Evolutionary conservation across 371 early-diverging fungal genomes (phyloP).

Genomic region (Lichtheimia ramosa): DNA sequence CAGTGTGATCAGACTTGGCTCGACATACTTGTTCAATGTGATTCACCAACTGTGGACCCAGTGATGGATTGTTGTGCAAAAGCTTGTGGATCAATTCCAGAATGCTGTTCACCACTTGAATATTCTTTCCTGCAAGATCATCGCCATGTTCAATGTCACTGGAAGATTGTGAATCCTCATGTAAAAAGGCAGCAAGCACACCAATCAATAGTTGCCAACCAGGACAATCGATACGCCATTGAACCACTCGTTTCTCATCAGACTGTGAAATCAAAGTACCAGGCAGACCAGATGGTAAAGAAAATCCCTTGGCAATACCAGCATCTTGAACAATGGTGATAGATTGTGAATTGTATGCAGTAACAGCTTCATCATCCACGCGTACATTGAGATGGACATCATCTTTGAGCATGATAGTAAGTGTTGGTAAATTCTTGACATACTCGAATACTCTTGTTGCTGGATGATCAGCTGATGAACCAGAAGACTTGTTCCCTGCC

Average conservation of each 20-base stretch:
- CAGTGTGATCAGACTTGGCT: too few relatives aligned
- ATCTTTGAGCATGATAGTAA: constrained; percentile 24
- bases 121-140: constrained; percentile 18
- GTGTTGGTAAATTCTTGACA: constrained; percentile 16
- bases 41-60: constrained; percentile 21
- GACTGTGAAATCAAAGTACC: constrained; percentile 21
- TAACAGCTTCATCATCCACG: constrained; percentile 8
- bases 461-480: constrained; percentile 8
- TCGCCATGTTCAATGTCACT: constrained; percentile 22
- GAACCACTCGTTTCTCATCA: constrained; percentile 20
- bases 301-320: constrained; percentile 9
- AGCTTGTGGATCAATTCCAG: constrained; percentile 29
- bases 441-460: constrained; percentile 31
- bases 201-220: constrained; percentile 38
- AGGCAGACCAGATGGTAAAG: constrained; percentile 17
- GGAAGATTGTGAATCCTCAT: neutral
- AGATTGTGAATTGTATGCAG: constrained; percentile 10
- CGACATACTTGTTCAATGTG: constrained; percentile 26
- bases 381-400: constrained; percentile 7
- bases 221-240: constrained; percentile 23
- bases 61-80: constrained; percentile 15
- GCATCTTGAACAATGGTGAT: constrained; percentile 17
- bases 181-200: constrained; percentile 22
- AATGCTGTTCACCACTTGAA: constrained; percentile 23
- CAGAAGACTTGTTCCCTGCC: constrained; percentile 8